Evolutionary conservation across 805 yeast species (phyloP), one percentile per base, ranked within the genome.

Genomic region (Metschnikowia bowlesiae): DNA sequence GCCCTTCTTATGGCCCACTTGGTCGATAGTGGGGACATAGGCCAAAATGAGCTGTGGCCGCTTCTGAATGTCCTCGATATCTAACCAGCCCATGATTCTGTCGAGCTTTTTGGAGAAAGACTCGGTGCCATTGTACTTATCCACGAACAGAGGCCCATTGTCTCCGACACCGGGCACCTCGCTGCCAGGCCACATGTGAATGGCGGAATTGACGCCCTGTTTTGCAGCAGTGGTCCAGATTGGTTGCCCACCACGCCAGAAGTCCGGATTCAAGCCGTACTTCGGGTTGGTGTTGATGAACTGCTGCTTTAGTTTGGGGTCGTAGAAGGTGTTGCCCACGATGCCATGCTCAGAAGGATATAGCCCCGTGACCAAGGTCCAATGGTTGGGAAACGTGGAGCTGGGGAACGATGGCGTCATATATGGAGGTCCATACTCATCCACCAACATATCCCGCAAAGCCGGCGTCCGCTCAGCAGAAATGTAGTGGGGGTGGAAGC

Each of bases 121-220:
- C 65, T 87, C 96, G 1, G 81, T 67, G 4, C 81, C 82, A 60
- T 89, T 82, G 68, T 79, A 91, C 48, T 69, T 67, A 56, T 85
- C 94, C 33, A 81, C 80, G 44, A 76, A 78, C 49, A 76, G 62
- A 1, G 86, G 83, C 73, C 49, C 62, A 50, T 34, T 59, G 33
- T 64, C 62, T 11, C 69, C 70, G 6, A 68, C 68, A 61, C 79
- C 81, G 28, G 78, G 76, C 7, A 83, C 95, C 58, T 89, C 96
- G 51, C 90, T 82, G 1, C 97, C 97, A 0, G 97, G 97, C 96
- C 96, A 91, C 96, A 89, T 90, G 66, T 90, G 96, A n/a, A 89
- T 85, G 0, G 90, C 95, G 5, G 85, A 68, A 3, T 70, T 69
- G 2, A 85, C 76, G 6, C 83, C 84, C 52, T 86, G 86, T 16